Conservation (phyloP, 2,329 filamentous ascomycete species). For the Whalleya microplaca region DNA sequence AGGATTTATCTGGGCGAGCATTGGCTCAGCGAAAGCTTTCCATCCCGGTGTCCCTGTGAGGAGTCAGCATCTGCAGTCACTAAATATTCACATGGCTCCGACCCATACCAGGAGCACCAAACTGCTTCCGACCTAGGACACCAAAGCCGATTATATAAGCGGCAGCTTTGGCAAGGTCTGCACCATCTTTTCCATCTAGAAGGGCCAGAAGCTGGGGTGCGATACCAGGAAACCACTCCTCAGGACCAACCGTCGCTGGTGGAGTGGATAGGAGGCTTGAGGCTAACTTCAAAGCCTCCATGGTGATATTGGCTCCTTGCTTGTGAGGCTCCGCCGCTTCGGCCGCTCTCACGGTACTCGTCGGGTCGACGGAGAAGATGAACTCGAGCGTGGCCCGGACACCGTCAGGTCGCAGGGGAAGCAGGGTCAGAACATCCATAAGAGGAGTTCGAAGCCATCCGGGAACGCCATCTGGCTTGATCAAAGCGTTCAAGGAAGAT, state of each 20-base stretch:
- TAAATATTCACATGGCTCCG: slow-evolving; percentile 13
- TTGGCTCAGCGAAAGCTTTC: slow-evolving; percentile 62
- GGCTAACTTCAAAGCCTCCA: slow-evolving; percentile 68
- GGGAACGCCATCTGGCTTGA: slow-evolving; percentile 63
- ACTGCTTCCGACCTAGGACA: slow-evolving; percentile 65
- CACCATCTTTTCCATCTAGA: slow-evolving; percentile 62
- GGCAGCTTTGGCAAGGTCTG: slow-evolving; percentile 61
- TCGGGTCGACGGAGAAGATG: slow-evolving; percentile 69
- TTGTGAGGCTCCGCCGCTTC: slow-evolving; percentile 53
- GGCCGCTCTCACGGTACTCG: slow-evolving; percentile 45
- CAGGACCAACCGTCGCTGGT: slow-evolving; percentile 55
- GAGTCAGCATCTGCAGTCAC: slow-evolving; percentile 20
- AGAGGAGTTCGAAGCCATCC: slow-evolving; percentile 63
- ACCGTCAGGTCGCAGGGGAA: slow-evolving; percentile 66
- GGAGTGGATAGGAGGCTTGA: slow-evolving; percentile 64
- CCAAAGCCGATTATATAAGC: slow-evolving; percentile 68
- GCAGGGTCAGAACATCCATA: slow-evolving; percentile 58
- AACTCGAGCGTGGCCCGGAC: slow-evolving; percentile 73
- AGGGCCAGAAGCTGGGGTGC: slow-evolving; percentile 64
- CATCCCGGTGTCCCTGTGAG: slow-evolving; percentile 59
- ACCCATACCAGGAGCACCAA: slow-evolving; percentile 63
- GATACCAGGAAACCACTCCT: slow-evolving; percentile 64
- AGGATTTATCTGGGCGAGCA: slow-evolving; percentile 57
- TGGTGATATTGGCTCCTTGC: slow-evolving; percentile 65
- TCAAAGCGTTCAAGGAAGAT: slow-evolving; percentile 63